These are phyloP conservation scores for Graphilbum ipis-grandicollis DNA, from an alignment of 2,329 filamentous ascomycete genomes.

Conservation along the genomic window DNA sequence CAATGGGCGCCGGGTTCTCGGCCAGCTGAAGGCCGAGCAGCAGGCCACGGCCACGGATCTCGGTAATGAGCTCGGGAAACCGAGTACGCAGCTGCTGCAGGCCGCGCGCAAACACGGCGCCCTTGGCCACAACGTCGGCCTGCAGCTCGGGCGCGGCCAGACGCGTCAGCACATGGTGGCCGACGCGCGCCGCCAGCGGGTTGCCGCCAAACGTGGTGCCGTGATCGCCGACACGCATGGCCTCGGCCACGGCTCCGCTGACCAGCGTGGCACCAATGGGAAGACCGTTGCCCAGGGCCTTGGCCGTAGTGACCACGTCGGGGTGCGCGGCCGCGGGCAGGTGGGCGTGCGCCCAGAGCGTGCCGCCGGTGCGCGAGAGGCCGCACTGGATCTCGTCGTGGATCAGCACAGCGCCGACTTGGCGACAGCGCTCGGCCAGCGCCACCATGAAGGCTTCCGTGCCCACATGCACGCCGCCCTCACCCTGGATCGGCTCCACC, in stretches of 20 bases:
- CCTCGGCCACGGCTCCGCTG: constrained; percentile 43
- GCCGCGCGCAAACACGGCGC: constrained; percentile 26
- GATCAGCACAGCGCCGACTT: constrained; percentile 76
- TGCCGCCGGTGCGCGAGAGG: constrained; percentile 60
- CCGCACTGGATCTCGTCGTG: constrained; percentile 98
- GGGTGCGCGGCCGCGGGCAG: constrained; percentile 71
- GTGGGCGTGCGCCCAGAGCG: constrained; percentile 71
- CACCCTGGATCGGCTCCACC: constrained; percentile 92
- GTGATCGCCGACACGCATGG: constrained; percentile 55
- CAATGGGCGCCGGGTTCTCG: constrained; percentile 52
- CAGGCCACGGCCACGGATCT: constrained; percentile 68
- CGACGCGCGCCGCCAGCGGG: constrained; percentile 68
- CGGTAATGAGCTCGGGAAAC: constrained; percentile 54
- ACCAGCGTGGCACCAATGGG: constrained; percentile 72
- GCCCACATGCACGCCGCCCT: constrained; percentile 80
- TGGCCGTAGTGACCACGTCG: constrained; percentile 84
- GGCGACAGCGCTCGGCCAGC: constrained; percentile 67
- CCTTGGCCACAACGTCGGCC: constrained; percentile 49
- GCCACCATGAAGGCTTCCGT: constrained; percentile 68
- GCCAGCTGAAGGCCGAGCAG: constrained; percentile 76
- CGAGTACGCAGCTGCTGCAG: constrained; percentile 28
- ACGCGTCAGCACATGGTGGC: constrained; percentile 67
- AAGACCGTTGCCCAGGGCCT: constrained; percentile 91
- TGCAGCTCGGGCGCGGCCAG: constrained; percentile 58
- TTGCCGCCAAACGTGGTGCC: constrained; percentile 92